Base-by-base conservation (phyloP, 176 grass and related monocot genomes). In the Eragrostis nindensis region DNA sequence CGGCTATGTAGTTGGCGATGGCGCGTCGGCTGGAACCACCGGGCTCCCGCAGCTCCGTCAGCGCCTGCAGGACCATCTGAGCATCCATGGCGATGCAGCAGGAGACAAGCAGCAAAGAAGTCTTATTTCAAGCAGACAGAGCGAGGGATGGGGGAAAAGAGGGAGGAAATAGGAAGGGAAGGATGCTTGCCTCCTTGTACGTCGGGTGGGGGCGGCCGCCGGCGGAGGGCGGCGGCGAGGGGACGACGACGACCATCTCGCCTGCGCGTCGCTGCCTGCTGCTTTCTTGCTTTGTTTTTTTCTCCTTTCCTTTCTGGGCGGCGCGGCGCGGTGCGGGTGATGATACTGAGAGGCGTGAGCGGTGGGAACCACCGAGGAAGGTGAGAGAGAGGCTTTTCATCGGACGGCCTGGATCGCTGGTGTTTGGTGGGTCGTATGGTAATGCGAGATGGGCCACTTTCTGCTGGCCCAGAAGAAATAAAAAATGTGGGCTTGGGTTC, bases 21-120 rank as follows among this genome's bases (percentile, higher is more conserved):
- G 80, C 80, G 14, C 50, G 15, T 21, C 71, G 75, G 84, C 76
- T 80, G 18, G 84, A 84, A 7, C 71, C 43, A 54, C 21, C 21
- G 22, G 73, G 62, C 19, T 86, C 79, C 32, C 73, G 46, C 15
- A 89, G 80, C 80, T 82, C 68, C 76, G 59, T 44, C 17, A 92
- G 59, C 59, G 84, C 87, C 41, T 73, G 80, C 80, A 77, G 8
- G 27, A 92, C 77, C 90, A 92, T 92, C 90, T 92, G 41, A 25
- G 14, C 63, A 8, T 9, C 36, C 70, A 7, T 18, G 49, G 73
- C 57, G 71, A 56, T 56, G 73, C 41, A 2, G 81, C 49, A 19
- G 17, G 48, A 3, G 12, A 15, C 47, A 49, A 50, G 15, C 5
- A 18, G 48, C 15, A 50, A 50, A 50, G 2, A 1, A 54, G 52